Conservation (phyloP, 2,329 filamentous ascomycete species). For the Cercospora zeae-maydis region DNA sequence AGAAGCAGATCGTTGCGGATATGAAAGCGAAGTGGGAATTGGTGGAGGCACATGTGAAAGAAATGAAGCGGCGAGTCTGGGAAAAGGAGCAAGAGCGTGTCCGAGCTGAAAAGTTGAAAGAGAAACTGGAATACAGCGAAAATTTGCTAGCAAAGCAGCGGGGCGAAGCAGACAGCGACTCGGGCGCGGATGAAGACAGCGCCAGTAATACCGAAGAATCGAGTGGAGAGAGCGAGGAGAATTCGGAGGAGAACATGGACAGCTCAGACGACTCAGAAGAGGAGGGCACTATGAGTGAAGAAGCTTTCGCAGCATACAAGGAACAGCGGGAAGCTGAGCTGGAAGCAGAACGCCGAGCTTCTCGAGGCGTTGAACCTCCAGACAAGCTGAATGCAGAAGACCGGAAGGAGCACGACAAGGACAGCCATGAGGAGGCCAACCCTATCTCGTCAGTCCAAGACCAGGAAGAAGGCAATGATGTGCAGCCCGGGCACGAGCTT, state of each 20-base stretch:
- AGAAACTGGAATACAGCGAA: constrained; percentile 39
- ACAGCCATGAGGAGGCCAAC: neutral
- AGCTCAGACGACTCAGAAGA: constrained; percentile 40
- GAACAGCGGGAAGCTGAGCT: constrained; percentile 26
- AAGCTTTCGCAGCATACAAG: constrained; percentile 33
- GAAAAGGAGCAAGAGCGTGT: constrained; percentile 64
- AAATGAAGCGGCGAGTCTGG: constrained; percentile 54
- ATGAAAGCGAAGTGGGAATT: constrained; percentile 60
- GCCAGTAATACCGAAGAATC: constrained; percentile 28
- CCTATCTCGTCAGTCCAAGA: neutral
- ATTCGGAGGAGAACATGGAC: constrained; percentile 33
- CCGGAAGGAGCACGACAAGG: constrained; percentile 24
- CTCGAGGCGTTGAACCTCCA: constrained; percentile 29
- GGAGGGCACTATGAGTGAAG: constrained; percentile 56
- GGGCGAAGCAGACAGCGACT: constrained; percentile 31
- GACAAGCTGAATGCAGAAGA: constrained; percentile 33
- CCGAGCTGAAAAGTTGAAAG: constrained; percentile 68
- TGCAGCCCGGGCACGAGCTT: neutral
- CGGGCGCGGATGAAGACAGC: constrained; percentile 30
- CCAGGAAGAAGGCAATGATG: neutral
- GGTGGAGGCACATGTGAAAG: constrained; percentile 57
- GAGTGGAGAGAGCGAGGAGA: constrained; percentile 34
- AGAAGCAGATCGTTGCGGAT: constrained; percentile 67
- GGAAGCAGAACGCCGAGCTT: constrained; percentile 28
- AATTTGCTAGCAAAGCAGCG: constrained; percentile 34